Conservation (phyloP, 2,329 filamentous ascomycete species). For the Neonectria magnoliae region DNA sequence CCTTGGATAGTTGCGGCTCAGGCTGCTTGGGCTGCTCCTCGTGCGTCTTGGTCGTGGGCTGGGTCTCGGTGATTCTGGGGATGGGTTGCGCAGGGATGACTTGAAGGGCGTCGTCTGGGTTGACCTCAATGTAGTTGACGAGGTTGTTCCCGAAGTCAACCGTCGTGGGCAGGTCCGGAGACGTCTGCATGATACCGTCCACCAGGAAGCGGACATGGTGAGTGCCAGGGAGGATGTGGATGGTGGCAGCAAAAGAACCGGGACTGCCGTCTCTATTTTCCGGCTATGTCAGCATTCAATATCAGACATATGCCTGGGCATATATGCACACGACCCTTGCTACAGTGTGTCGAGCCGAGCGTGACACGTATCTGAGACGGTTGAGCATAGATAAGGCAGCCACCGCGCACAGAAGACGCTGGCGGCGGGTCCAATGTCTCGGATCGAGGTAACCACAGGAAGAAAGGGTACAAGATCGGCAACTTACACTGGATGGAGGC, state of each 20-base stretch:
- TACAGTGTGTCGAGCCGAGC: conserved; percentile 21
- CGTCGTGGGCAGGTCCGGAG: conserved; percentile 86
- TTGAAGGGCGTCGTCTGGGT: conserved; percentile 70
- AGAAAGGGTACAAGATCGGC: conserved; percentile 2
- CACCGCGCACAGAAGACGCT: conserved; percentile 41
- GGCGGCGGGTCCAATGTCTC: conserved; percentile 37
- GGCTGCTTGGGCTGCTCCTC: conserved; percentile 12
- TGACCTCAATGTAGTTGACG: conserved; percentile 98
- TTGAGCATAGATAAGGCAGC: conserved; percentile 30
- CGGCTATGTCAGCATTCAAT: conserved; percentile 30
- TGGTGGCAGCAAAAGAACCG: conserved; percentile 77
- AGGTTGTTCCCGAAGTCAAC: conserved; percentile 98
- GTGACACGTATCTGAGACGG: conserved; percentile 36
- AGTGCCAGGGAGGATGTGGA: conserved; percentile 90
- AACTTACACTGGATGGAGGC: conserved; percentile 84
- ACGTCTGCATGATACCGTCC: conserved; percentile 92
- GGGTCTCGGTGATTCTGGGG: conserved; percentile 44
- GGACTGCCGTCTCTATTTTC: conserved; percentile 61
- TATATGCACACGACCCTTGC: conserved; percentile 7
- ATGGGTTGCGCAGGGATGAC: conserved; percentile 45
- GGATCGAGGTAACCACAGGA: conserved; percentile 18
- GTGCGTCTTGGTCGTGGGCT: conserved; percentile 21
- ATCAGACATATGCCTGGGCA: conserved; percentile 6
- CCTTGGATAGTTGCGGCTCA: conserved; percentile 55
- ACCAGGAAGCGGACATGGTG: conserved; percentile 98